A percentile compares a stretch with the other conserved stretches of the same genome.
phyloP scores from a whole-genome alignment of 225 moss, liverwort and hornwort genomes.

The Rhytidiadelphus loreus region DNA sequence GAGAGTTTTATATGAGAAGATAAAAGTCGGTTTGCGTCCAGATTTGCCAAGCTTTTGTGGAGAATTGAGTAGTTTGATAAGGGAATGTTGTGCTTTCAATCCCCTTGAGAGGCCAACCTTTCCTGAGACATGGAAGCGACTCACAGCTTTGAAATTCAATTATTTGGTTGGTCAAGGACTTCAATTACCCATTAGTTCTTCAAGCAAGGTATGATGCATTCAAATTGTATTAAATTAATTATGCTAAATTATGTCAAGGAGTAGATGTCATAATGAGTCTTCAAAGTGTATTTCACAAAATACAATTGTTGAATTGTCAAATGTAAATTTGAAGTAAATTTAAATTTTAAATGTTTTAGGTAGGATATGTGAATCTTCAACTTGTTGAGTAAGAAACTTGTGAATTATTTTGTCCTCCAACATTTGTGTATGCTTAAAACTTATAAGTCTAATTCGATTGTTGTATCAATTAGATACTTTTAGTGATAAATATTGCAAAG shows the following conservation, averaged over 20 bases:
- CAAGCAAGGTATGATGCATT: neutral
- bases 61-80: neutral
- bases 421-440: accelerated
- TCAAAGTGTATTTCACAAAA: neutral
- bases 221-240: neutral
- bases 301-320: neutral
- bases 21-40: neutral
- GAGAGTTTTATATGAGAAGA: neutral
- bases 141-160: neutral
- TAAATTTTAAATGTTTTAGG: too few species aligned
- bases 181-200: neutral
- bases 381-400: accelerated
- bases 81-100: neutral
- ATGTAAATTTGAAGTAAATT: too few species aligned
- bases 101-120: neutral
- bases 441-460: accelerated
- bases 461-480: neutral
- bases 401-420: accelerated
- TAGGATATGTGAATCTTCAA: too few species aligned
- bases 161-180: neutral
- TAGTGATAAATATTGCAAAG: neutral
- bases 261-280: neutral
- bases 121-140: neutral
- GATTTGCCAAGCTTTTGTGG: neutral
- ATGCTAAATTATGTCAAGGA: neutral